Percentiles rank a stretch among this genome's conserved stretches.
phyloP scores from a whole-genome alignment of 2,329 filamentous ascomycete species.

The Xylaria multiplex region DNA sequence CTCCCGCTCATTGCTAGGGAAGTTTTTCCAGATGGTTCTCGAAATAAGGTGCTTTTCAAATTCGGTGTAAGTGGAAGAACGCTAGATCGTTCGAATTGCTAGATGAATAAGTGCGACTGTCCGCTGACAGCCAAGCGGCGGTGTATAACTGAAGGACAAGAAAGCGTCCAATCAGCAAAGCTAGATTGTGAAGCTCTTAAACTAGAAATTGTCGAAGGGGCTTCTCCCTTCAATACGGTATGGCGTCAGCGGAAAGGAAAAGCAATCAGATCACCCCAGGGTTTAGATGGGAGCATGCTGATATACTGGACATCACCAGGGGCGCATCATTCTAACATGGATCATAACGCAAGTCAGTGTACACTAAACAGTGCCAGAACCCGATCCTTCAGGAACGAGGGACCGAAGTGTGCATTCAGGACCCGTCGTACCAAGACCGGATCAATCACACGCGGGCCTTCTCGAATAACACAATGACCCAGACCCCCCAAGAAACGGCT shows the following conservation, averaged over 20 bases:
- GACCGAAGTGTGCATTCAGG: slow-evolving; percentile 28
- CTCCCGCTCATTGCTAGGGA: slow-evolving; percentile 51
- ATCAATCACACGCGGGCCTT: slow-evolving; percentile 26
- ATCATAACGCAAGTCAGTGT: slow-evolving; percentile 27
- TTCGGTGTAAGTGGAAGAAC: slow-evolving; percentile 6
- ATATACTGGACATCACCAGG: slow-evolving; percentile 40
- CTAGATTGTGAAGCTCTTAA: slow-evolving; percentile 24
- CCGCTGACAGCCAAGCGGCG: slow-evolving; percentile 48
- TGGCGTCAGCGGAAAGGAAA: slow-evolving; percentile 36
- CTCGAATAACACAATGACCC: slow-evolving; percentile 26
- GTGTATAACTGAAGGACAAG: slow-evolving; percentile 37
- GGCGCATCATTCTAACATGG: slow-evolving; percentile 26
- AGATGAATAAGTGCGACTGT: slow-evolving; percentile 38
- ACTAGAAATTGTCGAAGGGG: slow-evolving; percentile 20
- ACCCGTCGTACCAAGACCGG: slow-evolving; percentile 26
- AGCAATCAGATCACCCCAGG: slow-evolving; percentile 38
- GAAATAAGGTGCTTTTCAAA: slow-evolving; percentile 7
- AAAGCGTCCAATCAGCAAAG: slow-evolving; percentile 39
- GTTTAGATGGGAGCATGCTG: slow-evolving; percentile 40
- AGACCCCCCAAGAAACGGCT: slow-evolving; percentile 16
- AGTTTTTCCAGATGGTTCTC: slow-evolving; percentile 1
- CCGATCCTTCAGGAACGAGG: slow-evolving; percentile 29
- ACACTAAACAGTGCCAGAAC: slow-evolving; percentile 30
- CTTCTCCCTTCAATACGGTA: slow-evolving; percentile 23
- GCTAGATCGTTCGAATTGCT: slow-evolving; percentile 17